Base-by-base conservation (phyloP, 208 protist genomes). In the Angomonas ambiguus region DNA sequence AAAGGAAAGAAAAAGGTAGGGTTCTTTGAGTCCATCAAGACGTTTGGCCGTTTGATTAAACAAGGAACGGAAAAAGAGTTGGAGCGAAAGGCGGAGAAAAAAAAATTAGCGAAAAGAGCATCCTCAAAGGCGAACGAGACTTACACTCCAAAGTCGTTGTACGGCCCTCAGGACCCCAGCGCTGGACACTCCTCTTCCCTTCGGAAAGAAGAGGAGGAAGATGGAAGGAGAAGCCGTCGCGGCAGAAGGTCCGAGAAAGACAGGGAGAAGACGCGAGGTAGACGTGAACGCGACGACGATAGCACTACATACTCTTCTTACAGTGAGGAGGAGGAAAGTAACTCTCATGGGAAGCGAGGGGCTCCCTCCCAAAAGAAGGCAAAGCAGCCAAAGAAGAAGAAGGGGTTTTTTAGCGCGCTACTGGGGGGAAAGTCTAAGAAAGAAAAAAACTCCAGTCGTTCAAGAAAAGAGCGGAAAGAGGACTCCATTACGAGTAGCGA, bases 351-450 rank as follows among this genome's bases (percentile, higher is more conserved):
- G 28, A 58, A 45, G 28, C 63, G 51, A 62, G 58, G 51, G 38
- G 33, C 25, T 38, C 48, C 27, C 49, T 28, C 3, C 16, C 60
- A 53, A 67, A 67, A 45, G 33, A 8, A 8, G 2, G 31, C 0
- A 63, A 64, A 67, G 28, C 33, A 63, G 24, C n/a, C 57, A 48
- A 38, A 30, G 30, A 67, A 51, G 56, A 79, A 75, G 48, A 66
- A 59, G 18, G 65, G 59, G 24, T 58, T 80, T 42, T 76, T 80
- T 35, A 65, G 74, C 10, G 33, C 55, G 2, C 48, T 80, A 3
- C 75, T 80, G 13, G 62, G 64, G 28, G 72, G 65, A 49, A 78
- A 83, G 64, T 79, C 72, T 49, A 67, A 73, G 58, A 34, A 63
- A 32, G 66, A 28, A 1, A 2, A 33, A 28, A 28, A 41, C 35